Evolutionary conservation across 140 eudicot genomes (phyloP), one percentile per base, ranked within the genome.

Genomic region (Senecio squalidus): DNA sequence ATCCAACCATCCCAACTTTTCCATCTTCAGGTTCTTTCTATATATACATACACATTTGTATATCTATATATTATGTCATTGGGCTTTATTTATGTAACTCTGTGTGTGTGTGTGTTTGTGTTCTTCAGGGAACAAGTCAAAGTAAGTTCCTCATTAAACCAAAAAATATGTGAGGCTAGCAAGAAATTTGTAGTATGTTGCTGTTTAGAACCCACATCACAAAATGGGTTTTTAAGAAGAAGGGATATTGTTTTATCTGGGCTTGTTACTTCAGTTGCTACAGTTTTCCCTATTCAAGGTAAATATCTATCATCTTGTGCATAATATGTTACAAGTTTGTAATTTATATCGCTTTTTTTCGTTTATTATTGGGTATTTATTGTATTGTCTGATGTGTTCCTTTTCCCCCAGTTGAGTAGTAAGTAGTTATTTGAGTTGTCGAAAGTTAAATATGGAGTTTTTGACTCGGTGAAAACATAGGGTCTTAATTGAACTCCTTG

Each of bases 231-330:
- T 64, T 75, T 23, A 10, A 82, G n/a, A n/a, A n/a, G 84, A 60
- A 93, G 99, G 87, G 94, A 88, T 69, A 65, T 82, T 13, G 18
- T 82, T 67, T 69, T 82, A 33, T 62, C 76, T 62, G 95, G 88
- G 27, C 60, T 78, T 30, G 82, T 95, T 66, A 70, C 98, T 68
- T 84, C 96, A 10, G 60, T 87, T 30, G 66, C 83, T 51, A 70
- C 79, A 10, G 10, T 88, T 21, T 73, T 82, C 66, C 90, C 98
- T 7, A 33, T 71, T 55, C 38, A 75, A 71, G 96, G 98, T 86
- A 58, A 58, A 46, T 30, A 25, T 22, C 0, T 38, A 9, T 38
- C 44, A 44, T 17, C 50, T 44, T 41, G 7, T 41, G 17, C 18
- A 40, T 40, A 15, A 9, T 4, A 55, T 0, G 31, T 8, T 46